A percentile compares a stretch with the other conserved stretches of the same genome.
phyloP scores from a whole-genome alignment of 1,139 yeast genomes.

The Nakaseomyces glabratus region DNA sequence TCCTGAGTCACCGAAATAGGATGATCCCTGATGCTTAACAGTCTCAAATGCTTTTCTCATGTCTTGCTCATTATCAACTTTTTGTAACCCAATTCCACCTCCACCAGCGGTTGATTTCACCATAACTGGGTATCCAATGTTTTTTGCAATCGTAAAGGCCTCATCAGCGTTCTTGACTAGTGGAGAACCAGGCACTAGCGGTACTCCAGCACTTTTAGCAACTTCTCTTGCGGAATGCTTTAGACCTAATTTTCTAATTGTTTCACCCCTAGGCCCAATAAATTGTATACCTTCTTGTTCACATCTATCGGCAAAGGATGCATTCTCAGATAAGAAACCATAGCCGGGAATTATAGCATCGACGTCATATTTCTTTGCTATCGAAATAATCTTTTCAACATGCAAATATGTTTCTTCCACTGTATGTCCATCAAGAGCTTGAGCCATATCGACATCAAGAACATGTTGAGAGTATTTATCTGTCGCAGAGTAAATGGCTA shows the following conservation, averaged over 20 bases:
- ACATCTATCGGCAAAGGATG: constrained; percentile 88
- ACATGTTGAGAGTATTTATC: constrained; percentile 88
- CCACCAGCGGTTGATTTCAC: constrained; percentile 98
- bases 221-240: constrained; percentile 95
- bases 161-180: constrained; percentile 61
- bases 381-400: constrained; percentile 72
- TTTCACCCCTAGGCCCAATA: constrained; percentile 92
- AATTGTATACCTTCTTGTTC: constrained; percentile 73
- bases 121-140: constrained; percentile 85
- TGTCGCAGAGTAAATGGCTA: constrained; percentile 85
- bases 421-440: constrained; percentile 68
- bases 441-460: constrained; percentile 66
- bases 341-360: constrained; percentile 96
- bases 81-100: constrained; percentile 95
- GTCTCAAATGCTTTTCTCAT: constrained; percentile 77
- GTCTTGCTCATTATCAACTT: constrained; percentile 74
- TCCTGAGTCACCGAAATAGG: constrained; percentile 91
- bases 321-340: constrained; percentile 93
- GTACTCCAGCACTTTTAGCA: constrained; percentile 81
- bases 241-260: constrained; percentile 81
- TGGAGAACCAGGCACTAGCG: constrained; percentile 91
- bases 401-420: constrained; percentile 88
- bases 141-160: constrained; percentile 68
- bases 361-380: constrained; percentile 75
- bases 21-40: constrained; percentile 86